phyloP scores from a whole-genome alignment of 768 basidiomycete species.

The Amanita phalloides region DNA sequence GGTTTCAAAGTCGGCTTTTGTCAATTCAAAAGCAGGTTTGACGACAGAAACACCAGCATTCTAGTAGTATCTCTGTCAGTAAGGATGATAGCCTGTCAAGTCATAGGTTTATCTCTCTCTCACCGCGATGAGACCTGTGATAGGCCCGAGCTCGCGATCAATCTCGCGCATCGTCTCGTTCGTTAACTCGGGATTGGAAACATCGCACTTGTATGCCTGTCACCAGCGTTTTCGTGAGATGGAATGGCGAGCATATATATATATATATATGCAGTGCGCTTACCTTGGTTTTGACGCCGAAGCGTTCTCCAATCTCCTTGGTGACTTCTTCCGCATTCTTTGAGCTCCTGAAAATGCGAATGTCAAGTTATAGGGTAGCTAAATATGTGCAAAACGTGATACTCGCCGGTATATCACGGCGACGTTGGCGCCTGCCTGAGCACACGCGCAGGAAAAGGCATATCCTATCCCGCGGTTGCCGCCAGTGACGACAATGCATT shows the following conservation, averaged over 20 bases:
- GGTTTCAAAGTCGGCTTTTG: slow-evolving; percentile 39
- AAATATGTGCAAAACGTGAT: not conserved
- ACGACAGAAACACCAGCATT: slow-evolving; percentile 55
- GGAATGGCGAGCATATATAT: not conserved
- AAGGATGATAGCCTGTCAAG: not conserved
- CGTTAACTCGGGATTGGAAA: slow-evolving; percentile 34
- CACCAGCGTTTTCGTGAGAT: not conserved
- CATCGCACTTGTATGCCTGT: slow-evolving; percentile 58
- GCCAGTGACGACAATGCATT: slow-evolving; percentile 49
- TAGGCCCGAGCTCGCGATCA: slow-evolving; percentile 33
- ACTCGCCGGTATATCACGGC: slow-evolving; percentile 49
- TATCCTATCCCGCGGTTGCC: slow-evolving; percentile 53
- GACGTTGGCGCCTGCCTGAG: slow-evolving; percentile 43
- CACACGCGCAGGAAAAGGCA: slow-evolving; percentile 41
- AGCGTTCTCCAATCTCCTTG: slow-evolving; percentile 33
- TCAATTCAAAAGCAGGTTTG: slow-evolving; percentile 50
- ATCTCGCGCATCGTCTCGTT: slow-evolving; percentile 35
- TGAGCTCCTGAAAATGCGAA: slow-evolving; percentile 26
- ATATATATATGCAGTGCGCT: not conserved
- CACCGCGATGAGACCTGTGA: slow-evolving; percentile 49
- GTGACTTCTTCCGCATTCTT: slow-evolving; percentile 38
- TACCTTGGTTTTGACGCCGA: slow-evolving; percentile 31
- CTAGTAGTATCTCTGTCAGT: slow-evolving; percentile 19
- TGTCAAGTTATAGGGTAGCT: not conserved
- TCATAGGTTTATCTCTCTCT: slow-evolving; percentile 1